Conservation (phyloP, 1,139 yeast species). For the Diutina neorugosa region DNA sequence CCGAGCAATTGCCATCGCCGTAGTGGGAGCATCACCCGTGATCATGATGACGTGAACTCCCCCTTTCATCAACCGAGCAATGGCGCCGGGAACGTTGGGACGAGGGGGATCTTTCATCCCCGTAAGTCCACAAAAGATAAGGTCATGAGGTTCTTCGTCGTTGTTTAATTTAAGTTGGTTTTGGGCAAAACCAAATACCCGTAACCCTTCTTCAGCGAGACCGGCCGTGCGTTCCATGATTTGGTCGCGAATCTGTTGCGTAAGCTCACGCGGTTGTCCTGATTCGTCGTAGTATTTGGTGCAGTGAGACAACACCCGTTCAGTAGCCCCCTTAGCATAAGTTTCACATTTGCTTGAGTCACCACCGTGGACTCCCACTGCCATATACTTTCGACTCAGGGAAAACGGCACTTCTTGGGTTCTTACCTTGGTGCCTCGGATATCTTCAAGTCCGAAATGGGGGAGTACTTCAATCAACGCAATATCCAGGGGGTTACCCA, state of each 20-base stretch:
- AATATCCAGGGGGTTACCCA: conserved; percentile 92
- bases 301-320: conserved; percentile 55
- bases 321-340: conserved; percentile 83
- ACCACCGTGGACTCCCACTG: conserved; percentile 55
- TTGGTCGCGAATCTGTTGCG: conserved; percentile 30
- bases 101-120: conserved; percentile 98
- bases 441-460: conserved; percentile 61
- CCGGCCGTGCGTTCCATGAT: conserved; percentile 45
- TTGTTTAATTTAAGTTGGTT: conserved; percentile 21
- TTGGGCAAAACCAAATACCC: conserved; percentile 76
- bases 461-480: conserved; percentile 70
- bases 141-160: conserved; percentile 35
- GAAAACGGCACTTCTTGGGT: conserved; percentile 73
- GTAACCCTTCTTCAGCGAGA: conserved; percentile 73
- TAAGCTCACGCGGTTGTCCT: conserved; percentile 44
- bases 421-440: conserved; percentile 47
- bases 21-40: conserved; percentile 89
- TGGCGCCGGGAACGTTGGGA: conserved; percentile 62
- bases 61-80: conserved; percentile 67
- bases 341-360: conserved; percentile 45
- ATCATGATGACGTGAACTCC: conserved; percentile 96
- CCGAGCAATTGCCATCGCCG: conserved; percentile 84
- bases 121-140: conserved; percentile 70
- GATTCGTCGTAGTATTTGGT: conserved; percentile 44
- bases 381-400: conserved; percentile 81